Base-by-base conservation (phyloP, 2,329 filamentous ascomycete genomes). In the Scleromitrula shiraiana region DNA sequence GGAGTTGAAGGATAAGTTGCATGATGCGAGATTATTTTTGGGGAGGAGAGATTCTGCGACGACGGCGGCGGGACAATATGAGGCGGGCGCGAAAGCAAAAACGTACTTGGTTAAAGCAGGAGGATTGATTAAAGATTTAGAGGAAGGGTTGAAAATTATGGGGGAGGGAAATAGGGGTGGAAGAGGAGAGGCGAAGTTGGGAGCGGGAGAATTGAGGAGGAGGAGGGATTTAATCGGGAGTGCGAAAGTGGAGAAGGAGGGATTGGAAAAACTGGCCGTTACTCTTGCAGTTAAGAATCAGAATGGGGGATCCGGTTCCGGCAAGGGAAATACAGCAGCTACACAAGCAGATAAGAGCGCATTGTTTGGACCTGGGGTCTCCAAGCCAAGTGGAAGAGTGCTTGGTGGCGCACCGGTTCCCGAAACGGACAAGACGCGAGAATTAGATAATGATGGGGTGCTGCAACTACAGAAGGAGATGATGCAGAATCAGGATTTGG, bases 391-490 rank as follows among this genome's bases (percentile, higher is more conserved):
- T 1, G 78, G 85, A 1, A 73, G 87, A 35, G 83, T 90, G 3
- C 70, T 91, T 0, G 87, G 87, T 1, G 87, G 87, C 1, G 83
- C 76, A 0, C 84, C 85, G 2, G 68, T 83, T 2, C 76, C 82
- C 1, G 87, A 94, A 67, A 90, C 85, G 14, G 82, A 86, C 50
- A 77, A 79, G 53, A 91, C 87, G 36, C 69, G 86, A 10, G 85
- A 91, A 64, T 67, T 88, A 46, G 86, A 88, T 61, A 93, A 93
- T 57, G 66, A 74, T 4, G 86, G 85, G 0, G 80, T 93, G 15
- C 59, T 90, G 52, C 77, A 85, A 63, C 66, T 93, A 52, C 87
- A 93, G 65, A 73, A 79, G 57, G 75, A 85, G 60, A 78, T 87
- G 64, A 87, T 91, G 73, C 62, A 73, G 45, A 80, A 85, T 55